Base-by-base conservation (phyloP, 2,329 filamentous ascomycete species). In the Lithohypha guttulata region DNA sequence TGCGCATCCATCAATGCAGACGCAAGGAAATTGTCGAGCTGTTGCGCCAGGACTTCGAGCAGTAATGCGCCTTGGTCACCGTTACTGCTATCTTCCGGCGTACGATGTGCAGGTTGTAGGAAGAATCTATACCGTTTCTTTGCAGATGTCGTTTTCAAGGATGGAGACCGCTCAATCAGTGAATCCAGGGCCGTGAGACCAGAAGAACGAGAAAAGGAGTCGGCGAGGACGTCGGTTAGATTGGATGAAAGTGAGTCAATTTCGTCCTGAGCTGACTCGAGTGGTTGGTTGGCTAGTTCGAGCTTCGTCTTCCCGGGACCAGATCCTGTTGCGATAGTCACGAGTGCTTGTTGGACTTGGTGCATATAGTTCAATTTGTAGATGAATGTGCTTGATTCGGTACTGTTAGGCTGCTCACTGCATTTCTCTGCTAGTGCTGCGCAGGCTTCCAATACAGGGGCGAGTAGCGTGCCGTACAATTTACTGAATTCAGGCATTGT, bases 1-100 rank as follows among this genome's bases (percentile, higher is more conserved):
- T 84, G 77, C 2, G 87, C 87, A 56, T 98, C 91, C 69, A 95
- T 89, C 20, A 94, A 70, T 2, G 89, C 91, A 1, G 85, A 93
- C 0, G 91, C 87, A 17, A 98, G 66, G 62, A 96, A 98, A 44
- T 85, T 79, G 54, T 98, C 91, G 5, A 98, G 68, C 27, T 71
- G 73, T 52, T 87, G 83, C 1, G 65, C 56, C 3, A 83, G 58
- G 34, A 75, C 68, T 54, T 20, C 63, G 55, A 28, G 29, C 4
- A 44, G 60, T 56, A 26, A 57, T 50, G 42, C 49, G 37, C 51
- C 41, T 13, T 28, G 20, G 23, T 31, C 38, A 28, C 10, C 17
- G 17, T 21, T 36, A 18, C 35, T 34, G 6, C 28, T 31, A 28
- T 27, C 27, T 21, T 21, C 46, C 29, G 3, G 44, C 21, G 28